These are phyloP conservation scores for Alternaria gansuensis DNA, from an alignment of 2,329 filamentous ascomycete species.

Conservation along the genomic window DNA sequence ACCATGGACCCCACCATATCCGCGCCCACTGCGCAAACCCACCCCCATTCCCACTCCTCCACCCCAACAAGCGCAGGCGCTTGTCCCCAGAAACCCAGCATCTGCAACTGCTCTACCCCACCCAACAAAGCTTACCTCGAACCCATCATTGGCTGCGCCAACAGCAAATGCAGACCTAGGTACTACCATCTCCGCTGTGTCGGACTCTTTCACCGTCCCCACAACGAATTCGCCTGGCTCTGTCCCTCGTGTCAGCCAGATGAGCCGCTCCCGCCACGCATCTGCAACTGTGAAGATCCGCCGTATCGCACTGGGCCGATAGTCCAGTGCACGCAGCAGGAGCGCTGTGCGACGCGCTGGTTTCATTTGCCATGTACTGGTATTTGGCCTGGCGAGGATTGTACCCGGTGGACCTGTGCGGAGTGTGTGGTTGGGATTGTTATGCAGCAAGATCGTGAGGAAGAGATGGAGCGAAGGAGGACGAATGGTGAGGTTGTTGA, in stretches of 20 bases:
- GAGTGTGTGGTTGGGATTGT: neutral
- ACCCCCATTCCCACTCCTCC: neutral
- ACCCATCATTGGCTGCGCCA: slow-evolving; percentile 11
- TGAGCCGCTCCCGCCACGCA: neutral
- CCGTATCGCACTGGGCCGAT: neutral
- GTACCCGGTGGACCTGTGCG: neutral
- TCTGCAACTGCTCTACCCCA: slow-evolving; percentile 2
- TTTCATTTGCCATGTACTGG: slow-evolving; percentile 5
- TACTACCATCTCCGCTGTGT: slow-evolving; percentile 14
- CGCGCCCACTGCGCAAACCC: neutral
- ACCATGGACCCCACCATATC: neutral
- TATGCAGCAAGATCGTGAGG: neutral
- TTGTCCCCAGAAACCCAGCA: neutral
- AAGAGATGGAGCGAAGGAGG: neutral
- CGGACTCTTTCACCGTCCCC: neutral
- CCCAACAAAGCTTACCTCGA: neutral
- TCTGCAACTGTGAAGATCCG: slow-evolving; percentile 2
- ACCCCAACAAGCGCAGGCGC: neutral
- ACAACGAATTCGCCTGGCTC: neutral
- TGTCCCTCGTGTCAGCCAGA: slow-evolving; percentile 1
- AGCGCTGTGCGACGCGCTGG: neutral
- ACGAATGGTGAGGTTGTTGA: neutral
- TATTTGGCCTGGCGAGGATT: neutral
- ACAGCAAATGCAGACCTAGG: neutral
- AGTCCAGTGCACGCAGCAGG: neutral